Conservation (phyloP, 805 yeast species). For the Ogataea corticis region DNA sequence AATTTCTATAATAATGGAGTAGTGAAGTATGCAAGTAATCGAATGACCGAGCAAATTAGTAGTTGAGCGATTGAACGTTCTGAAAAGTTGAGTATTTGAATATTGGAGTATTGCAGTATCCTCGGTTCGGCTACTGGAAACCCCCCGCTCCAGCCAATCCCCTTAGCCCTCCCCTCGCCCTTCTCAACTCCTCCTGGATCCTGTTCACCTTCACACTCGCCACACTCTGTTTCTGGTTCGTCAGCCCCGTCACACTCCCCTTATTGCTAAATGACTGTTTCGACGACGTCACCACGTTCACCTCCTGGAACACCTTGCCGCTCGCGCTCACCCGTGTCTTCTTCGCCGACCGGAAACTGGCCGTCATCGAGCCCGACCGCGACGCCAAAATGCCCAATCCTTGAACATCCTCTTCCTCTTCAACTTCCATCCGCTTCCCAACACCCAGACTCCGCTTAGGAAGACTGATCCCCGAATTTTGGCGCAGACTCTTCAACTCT, state of each 20-base stretch:
- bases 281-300: conserved; percentile 32
- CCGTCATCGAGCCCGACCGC: conserved; percentile 28
- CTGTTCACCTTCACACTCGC: conserved; percentile 18
- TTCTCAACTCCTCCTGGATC: conserved; percentile 23
- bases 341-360: conserved; percentile 29
- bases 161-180: conserved; percentile 11
- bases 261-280: conserved; percentile 25
- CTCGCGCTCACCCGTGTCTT: conserved; percentile 22
- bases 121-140: conserved; percentile 10
- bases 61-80: too few relatives aligned
- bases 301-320: conserved; percentile 30
- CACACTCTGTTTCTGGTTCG: conserved; percentile 13
- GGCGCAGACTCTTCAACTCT: conserved; percentile 43
- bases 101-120: too few relatives aligned
- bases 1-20: too few relatives aligned
- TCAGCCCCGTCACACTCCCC: conserved; percentile 32
- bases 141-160: conserved; percentile 17
- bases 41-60: too few relatives aligned
- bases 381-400: conserved; percentile 27
- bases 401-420: conserved; percentile 15
- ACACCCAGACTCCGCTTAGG: conserved; percentile 50
- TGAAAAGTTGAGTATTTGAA: too few relatives aligned
- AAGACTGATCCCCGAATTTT: conserved; percentile 50
- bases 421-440: conserved; percentile 23
- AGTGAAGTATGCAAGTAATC: too few relatives aligned